These are phyloP conservation scores for Edhazardia aedis DNA, from an alignment of 371 early-diverging fungal genomes.

Conservation along the genomic window DNA sequence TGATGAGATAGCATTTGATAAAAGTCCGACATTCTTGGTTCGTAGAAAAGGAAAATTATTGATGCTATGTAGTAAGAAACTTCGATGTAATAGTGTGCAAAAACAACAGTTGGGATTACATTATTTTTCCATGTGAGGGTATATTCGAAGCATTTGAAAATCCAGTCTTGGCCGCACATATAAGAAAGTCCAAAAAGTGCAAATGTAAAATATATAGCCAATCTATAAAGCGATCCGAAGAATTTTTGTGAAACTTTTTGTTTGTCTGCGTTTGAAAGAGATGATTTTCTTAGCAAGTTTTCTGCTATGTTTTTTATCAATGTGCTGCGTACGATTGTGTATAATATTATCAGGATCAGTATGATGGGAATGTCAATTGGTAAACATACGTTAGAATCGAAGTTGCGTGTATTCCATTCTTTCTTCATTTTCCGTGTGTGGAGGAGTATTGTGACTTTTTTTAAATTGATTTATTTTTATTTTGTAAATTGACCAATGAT, in stretches of 20 bases:
- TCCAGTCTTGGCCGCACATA: constrained; percentile 20
- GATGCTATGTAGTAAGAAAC: constrained; percentile 31
- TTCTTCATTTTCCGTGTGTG: no score
- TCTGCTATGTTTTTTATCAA: not conserved
- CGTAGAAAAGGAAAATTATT: constrained; percentile 23
- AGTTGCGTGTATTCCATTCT: no score
- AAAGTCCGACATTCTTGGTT: constrained; percentile 31
- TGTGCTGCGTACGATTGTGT: not conserved
- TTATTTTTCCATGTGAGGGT: constrained; percentile 12
- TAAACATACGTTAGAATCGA: no score
- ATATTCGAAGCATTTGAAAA: constrained; percentile 13
- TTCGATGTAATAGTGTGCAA: constrained; percentile 27
- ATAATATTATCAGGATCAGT: no score
- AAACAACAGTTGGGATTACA: constrained; percentile 14
- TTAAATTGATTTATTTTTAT: no score
- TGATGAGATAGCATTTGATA: constrained; percentile 40
- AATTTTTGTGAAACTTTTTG: not conserved
- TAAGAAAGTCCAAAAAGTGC: not conserved
- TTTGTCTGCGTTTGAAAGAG: not conserved
- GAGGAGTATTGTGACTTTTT: no score
- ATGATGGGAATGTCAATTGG: no score
- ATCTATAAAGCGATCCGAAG: not conserved
- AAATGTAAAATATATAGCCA: not conserved
- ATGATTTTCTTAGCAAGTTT: not conserved
- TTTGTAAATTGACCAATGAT: no score